Conservation (phyloP, 1,139 yeast species). For the Wickerhamomyces sp. region DNA sequence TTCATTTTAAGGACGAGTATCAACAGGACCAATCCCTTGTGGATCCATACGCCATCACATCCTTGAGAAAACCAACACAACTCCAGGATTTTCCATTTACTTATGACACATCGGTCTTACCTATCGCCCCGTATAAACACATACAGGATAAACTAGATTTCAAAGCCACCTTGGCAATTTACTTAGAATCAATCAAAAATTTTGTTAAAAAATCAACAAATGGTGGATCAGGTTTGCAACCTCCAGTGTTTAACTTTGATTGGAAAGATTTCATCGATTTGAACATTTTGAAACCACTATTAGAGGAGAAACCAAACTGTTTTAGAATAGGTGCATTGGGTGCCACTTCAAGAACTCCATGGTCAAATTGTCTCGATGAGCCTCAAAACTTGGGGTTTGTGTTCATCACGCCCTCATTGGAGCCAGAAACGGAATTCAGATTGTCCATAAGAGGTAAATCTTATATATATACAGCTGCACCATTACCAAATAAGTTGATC, state of each 20-base stretch:
- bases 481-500: conserved; percentile 29
- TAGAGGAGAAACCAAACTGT: conserved; percentile 32
- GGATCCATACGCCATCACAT: conserved; percentile 15
- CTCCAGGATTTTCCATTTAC: conserved; percentile 25
- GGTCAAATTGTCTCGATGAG: conserved; percentile 32
- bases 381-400: conserved; percentile 27
- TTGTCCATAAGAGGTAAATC: conserved; percentile 30
- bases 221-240: conserved; percentile 19
- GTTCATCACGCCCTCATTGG: conserved; percentile 27
- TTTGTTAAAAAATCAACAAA: conserved; percentile 24
- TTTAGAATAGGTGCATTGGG: conserved; percentile 33
- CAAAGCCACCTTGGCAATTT: conserved; percentile 26
- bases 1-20: conserved; percentile 18
- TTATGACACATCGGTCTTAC: conserved; percentile 26
- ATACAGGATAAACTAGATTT: conserved; percentile 27
- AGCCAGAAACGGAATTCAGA: conserved; percentile 30
- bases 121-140: conserved; percentile 31
- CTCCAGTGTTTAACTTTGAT: conserved; percentile 30
- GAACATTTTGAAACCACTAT: conserved; percentile 26
- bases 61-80: conserved; percentile 14
- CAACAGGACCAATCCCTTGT: conserved; percentile 12
- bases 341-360: conserved; percentile 30
- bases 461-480: conserved; percentile 28
- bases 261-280: conserved; percentile 34
- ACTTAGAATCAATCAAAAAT: conserved; percentile 26